phyloP scores from a whole-genome alignment of 2,329 filamentous ascomycete species.

The Sporothrix euskadiensis region DNA sequence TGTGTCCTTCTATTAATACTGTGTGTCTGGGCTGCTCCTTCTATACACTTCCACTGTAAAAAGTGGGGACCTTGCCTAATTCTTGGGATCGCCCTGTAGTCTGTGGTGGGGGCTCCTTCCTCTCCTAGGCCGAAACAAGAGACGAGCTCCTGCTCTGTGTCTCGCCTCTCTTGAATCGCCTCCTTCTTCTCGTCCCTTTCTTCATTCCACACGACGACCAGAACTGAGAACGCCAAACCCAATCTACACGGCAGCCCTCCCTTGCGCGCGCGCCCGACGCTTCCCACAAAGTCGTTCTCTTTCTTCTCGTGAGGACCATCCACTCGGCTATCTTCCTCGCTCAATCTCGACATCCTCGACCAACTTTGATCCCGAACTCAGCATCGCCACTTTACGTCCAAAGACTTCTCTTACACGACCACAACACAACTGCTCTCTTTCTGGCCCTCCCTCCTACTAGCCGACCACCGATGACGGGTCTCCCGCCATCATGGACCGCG shows the following conservation, averaged over 20 bases:
- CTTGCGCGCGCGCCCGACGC: neutral
- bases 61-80: neutral
- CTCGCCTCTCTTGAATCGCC: conserved; percentile 1
- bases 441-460: neutral
- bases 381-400: neutral
- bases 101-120: neutral
- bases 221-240: neutral
- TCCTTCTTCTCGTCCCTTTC: neutral
- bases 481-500: conserved; percentile 30
- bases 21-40: neutral
- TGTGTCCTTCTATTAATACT: neutral
- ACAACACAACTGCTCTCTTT: neutral
- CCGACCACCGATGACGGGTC: conserved; percentile 14
- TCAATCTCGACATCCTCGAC: neutral
- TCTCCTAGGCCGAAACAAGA: conserved; percentile 6
- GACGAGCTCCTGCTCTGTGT: conserved; percentile 5
- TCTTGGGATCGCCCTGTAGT: neutral
- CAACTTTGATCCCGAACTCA: neutral
- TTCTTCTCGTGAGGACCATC: neutral
- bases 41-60: neutral
- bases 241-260: neutral
- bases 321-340: neutral
- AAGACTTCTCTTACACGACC: neutral
- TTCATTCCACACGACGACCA: conserved; percentile 2
- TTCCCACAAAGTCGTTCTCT: neutral